Evolutionary conservation across 2,329 filamentous ascomycete genomes (phyloP).

Genomic region (Pezicula neosporulosa): DNA sequence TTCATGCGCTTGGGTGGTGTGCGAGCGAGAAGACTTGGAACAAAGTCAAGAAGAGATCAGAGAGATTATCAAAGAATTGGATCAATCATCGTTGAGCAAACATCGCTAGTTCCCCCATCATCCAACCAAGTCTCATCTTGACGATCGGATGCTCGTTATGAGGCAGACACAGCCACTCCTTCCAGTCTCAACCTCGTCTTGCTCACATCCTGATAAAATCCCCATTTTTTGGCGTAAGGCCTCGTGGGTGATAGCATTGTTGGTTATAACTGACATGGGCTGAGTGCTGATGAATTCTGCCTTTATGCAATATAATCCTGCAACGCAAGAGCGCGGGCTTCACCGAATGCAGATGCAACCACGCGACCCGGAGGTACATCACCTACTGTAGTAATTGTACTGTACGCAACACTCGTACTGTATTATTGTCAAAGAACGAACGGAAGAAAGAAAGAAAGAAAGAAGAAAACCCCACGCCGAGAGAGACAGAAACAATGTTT

Average conservation of each 20-base stretch:
- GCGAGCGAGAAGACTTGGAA: too few relatives aligned
- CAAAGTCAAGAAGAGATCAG: too few relatives aligned
- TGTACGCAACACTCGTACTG: neutral
- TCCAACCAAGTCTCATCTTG: neutral
- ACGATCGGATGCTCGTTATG: neutral
- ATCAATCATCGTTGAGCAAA: neutral
- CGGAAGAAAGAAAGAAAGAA: neutral
- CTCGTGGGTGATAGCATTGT: too few relatives aligned
- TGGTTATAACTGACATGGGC: conserved; percentile 2
- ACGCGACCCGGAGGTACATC: conserved; percentile 1
- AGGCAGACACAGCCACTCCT: neutral
- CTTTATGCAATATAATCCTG: conserved; percentile 13
- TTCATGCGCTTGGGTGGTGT: neutral
- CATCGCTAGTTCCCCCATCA: neutral
- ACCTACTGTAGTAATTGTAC: neutral
- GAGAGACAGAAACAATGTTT: too few relatives aligned
- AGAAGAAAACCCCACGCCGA: neutral
- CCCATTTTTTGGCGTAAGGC: too few relatives aligned
- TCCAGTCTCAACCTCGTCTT: neutral
- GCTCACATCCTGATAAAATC: neutral
- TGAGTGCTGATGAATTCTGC: neutral
- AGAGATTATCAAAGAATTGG: too few relatives aligned
- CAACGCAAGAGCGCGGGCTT: conserved; percentile 8
- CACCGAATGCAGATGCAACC: conserved; percentile 12
- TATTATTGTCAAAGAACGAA: too few relatives aligned